Evolutionary conservation across 164 flowering plant genomes (phyloP).

Genomic region (Stephania cephalantha): DNA sequence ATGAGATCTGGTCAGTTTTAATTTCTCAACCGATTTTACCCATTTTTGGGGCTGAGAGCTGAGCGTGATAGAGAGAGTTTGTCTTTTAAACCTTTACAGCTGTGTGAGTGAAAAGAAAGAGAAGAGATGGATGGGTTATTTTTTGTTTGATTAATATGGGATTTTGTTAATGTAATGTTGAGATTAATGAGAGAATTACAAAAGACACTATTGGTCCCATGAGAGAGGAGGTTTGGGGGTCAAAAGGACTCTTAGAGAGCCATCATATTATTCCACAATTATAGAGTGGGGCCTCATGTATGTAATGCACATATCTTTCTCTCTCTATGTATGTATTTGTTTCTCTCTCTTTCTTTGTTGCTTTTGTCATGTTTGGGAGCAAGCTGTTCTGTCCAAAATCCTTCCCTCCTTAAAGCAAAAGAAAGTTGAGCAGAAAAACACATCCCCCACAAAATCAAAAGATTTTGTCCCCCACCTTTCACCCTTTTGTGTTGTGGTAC

Average conservation of each 20-base stretch:
- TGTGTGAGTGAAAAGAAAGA: slow-evolving; percentile 8
- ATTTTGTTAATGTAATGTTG: background rate
- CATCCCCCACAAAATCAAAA: slow-evolving; percentile 21
- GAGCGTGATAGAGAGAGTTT: background rate
- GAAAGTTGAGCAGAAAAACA: background rate
- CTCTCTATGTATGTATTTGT: too few relatives aligned
- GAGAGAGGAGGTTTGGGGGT: slow-evolving; percentile 10
- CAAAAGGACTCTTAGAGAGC: slow-evolving; percentile 8
- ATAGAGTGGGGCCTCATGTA: slow-evolving; percentile 12
- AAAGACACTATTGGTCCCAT: slow-evolving; percentile 1
- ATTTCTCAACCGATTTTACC: background rate
- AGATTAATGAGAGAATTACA: background rate
- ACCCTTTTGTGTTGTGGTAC: slow-evolving; percentile 5
- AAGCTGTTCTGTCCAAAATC: slow-evolving; percentile 2
- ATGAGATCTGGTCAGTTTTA: background rate
- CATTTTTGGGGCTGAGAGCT: slow-evolving; percentile 2
- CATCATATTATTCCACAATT: slow-evolving; percentile 25
- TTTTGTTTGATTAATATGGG: background rate
- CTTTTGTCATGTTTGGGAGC: slow-evolving; percentile 2
- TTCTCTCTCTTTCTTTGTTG: background rate
- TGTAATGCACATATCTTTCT: too few relatives aligned
- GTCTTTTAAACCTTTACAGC: slow-evolving; percentile 19
- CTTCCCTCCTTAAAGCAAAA: slow-evolving; percentile 3
- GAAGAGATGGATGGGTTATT: background rate
- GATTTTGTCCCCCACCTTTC: slow-evolving; percentile 8